Evolutionary conservation across 192 early-diverging fungal genomes (phyloP).

Genomic region (Podila minutissima): DNA sequence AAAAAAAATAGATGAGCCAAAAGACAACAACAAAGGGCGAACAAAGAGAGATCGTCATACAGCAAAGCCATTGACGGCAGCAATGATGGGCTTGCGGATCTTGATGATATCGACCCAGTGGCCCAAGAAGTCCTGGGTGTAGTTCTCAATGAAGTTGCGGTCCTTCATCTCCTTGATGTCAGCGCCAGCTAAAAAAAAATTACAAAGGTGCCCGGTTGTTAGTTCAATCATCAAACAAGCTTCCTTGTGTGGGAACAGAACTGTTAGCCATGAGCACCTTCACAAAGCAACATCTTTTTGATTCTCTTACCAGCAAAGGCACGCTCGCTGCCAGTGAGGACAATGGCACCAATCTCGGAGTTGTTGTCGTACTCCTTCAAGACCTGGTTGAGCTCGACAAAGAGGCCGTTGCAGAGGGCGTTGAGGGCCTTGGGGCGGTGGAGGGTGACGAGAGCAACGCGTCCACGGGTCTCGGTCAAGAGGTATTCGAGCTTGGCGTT

Average conservation of each 20-base stretch:
- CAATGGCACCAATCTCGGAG: conserved; percentile 84
- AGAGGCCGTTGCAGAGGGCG: conserved; percentile 92
- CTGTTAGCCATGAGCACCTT: neutral
- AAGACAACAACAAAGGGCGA: neutral
- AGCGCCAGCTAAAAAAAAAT: conserved; percentile 78
- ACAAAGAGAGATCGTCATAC: conserved; percentile 43
- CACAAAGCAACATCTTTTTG: neutral
- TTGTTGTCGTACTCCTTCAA: conserved; percentile 82
- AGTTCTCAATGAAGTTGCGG: conserved; percentile 86
- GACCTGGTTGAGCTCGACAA: conserved; percentile 92
- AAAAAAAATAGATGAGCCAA: neutral
- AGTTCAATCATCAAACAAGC: neutral
- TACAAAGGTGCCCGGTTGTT: neutral
- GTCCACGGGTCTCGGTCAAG: conserved; percentile 75
- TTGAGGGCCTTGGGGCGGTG: conserved; percentile 98
- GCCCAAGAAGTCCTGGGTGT: conserved; percentile 90
- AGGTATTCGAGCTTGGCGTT: conserved; percentile 55
- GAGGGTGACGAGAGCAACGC: conserved; percentile 90
- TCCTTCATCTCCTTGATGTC: conserved; percentile 99
- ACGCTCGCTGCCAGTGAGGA: conserved; percentile 94
- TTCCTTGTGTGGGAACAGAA: neutral
- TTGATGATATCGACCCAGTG: conserved; percentile 94
- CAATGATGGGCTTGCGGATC: conserved; percentile 96
- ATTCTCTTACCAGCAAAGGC: conserved; percentile 90
- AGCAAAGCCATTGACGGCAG: conserved; percentile 98